Conservation (phyloP, 148 eudicot genomes). For the Rhododendron ovatum region DNA sequence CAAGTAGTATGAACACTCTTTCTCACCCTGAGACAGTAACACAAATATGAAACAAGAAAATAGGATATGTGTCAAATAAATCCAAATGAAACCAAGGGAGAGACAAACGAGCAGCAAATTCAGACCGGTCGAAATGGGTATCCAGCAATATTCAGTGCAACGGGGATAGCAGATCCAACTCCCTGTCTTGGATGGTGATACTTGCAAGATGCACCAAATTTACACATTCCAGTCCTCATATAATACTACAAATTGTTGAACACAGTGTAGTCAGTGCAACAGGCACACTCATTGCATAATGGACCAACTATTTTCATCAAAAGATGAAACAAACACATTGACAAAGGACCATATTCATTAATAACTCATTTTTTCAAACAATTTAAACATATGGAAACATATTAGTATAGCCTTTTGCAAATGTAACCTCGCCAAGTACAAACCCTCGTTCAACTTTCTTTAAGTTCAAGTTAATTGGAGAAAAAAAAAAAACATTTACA, state of each 20-base stretch:
- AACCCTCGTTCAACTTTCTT: not conserved
- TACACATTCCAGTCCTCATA: slow-evolving; percentile 89
- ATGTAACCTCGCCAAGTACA: slow-evolving; percentile 8
- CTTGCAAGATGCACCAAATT: slow-evolving; percentile 92
- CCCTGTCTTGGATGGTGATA: slow-evolving; percentile 94
- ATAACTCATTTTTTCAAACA: not conserved
- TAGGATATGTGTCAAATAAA: not conserved
- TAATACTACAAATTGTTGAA: slow-evolving; percentile 56
- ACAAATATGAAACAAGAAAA: not conserved
- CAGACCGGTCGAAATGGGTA: slow-evolving; percentile 86
- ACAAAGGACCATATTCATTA: not conserved
- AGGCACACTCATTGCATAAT: not conserved
- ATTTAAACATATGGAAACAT: not conserved
- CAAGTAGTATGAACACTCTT: slow-evolving; percentile 83
- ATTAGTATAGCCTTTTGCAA: not conserved
- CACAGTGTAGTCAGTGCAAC: not conserved
- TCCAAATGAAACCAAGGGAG: not conserved
- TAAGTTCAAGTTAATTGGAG: not conserved
- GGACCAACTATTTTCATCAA: not conserved
- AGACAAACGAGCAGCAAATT: not conserved
- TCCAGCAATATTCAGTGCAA: slow-evolving; percentile 56
- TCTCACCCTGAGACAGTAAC: slow-evolving; percentile 67
- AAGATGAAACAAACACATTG: not conserved
- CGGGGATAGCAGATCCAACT: slow-evolving; percentile 46
- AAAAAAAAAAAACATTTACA: not conserved